phyloP scores from a whole-genome alignment of 352 stramenopile genomes.

The Thraustochytrium striatum region DNA sequence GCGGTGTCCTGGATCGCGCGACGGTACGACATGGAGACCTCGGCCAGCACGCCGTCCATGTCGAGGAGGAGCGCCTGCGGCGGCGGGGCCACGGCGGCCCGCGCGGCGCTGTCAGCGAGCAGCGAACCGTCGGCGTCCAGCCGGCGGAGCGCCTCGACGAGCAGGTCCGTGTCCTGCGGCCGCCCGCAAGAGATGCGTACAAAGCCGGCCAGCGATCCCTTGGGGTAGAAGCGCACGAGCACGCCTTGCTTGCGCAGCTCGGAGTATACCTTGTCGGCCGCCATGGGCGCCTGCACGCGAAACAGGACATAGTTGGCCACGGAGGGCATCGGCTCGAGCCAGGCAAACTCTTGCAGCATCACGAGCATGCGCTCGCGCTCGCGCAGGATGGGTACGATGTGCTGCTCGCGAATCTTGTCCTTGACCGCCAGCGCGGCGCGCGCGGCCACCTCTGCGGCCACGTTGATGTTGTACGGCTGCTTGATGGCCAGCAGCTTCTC shows the following conservation, averaged over 20 bases:
- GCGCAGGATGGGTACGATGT: conserved; percentile 36
- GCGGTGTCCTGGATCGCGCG: conserved; percentile 81
- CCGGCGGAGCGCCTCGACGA: conserved; percentile 34
- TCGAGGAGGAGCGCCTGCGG: conserved; percentile 82
- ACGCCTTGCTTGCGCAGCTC: conserved; percentile 41
- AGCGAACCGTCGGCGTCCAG: conserved; percentile 15
- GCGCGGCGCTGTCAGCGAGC: not conserved
- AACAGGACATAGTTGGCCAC: conserved; percentile 52
- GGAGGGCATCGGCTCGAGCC: conserved; percentile 33
- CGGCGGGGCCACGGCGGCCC: not conserved
- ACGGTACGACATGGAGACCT: conserved; percentile 89
- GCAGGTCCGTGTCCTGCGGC: conserved; percentile 44
- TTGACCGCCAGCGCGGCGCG: conserved; percentile 44
- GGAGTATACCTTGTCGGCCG: conserved; percentile 22
- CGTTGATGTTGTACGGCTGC: conserved; percentile 53
- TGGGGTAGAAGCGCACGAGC: conserved; percentile 50
- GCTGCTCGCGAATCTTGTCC: conserved; percentile 28
- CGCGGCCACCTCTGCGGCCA: conserved; percentile 32
- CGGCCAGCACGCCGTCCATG: conserved; percentile 94
- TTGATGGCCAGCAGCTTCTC: conserved; percentile 49
- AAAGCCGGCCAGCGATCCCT: conserved; percentile 45
- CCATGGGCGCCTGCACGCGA: conserved; percentile 19
- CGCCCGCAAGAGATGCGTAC: conserved; percentile 46
- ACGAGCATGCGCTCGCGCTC: conserved; percentile 41
- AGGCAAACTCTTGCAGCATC: conserved; percentile 42